Percentiles rank a stretch among this genome's conserved stretches.
phyloP scores from a whole-genome alignment of 2,329 filamentous ascomycete genomes.

The Lachnellula subtilissima region DNA sequence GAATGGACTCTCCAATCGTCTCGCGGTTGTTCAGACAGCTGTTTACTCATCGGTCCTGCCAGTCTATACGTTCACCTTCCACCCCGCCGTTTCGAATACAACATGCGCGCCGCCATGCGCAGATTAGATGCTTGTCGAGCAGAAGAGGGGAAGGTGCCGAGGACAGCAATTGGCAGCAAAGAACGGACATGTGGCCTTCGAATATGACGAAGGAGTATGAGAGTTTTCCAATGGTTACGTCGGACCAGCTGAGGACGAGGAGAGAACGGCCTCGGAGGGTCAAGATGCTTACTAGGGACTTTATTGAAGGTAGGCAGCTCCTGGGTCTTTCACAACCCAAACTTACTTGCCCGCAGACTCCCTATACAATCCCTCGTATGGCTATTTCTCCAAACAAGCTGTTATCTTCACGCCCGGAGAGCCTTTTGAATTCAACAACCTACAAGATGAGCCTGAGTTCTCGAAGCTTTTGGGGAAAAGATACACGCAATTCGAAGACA shows the following conservation, averaged over 20 bases:
- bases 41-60: slow-evolving; percentile 68
- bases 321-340: not conserved
- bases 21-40: slow-evolving; percentile 79
- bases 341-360: slow-evolving; percentile 58
- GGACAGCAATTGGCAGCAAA: slow-evolving; percentile 81
- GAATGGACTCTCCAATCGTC: slow-evolving; percentile 78
- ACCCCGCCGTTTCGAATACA: slow-evolving; percentile 28
- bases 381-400: slow-evolving; percentile 94
- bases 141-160: slow-evolving; percentile 24
- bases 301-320: slow-evolving; percentile 72
- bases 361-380: slow-evolving; percentile 89
- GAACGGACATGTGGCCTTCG: slow-evolving; percentile 66
- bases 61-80: slow-evolving; percentile 43
- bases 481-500: slow-evolving; percentile 88
- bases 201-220: slow-evolving; percentile 79
- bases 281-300: slow-evolving; percentile 97
- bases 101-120: slow-evolving; percentile 36
- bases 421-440: slow-evolving; percentile 78
- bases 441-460: slow-evolving; percentile 84
- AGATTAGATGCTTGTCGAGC: slow-evolving; percentile 30
- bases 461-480: slow-evolving; percentile 68
- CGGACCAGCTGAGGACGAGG: slow-evolving; percentile 67
- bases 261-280: slow-evolving; percentile 77
- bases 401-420: slow-evolving; percentile 92
- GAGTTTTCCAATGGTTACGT: slow-evolving; percentile 77